phyloP scores from a whole-genome alignment of 768 basidiomycete genomes.

The Boletus subcaerulescens region DNA sequence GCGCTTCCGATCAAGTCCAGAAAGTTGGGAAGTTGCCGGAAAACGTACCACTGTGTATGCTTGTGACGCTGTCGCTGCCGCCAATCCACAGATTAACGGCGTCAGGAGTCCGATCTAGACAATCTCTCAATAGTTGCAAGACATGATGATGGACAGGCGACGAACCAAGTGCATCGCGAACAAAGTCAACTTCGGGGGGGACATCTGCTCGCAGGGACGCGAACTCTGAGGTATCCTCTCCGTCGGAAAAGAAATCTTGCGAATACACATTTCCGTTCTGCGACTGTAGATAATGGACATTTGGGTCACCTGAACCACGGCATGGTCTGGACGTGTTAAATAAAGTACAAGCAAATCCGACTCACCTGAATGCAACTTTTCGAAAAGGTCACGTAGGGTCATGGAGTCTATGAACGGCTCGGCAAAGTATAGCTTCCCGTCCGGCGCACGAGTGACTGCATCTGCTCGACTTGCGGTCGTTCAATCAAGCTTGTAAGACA shows the following conservation, averaged over 20 bases:
- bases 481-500: slow-evolving; percentile 11
- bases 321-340: not conserved
- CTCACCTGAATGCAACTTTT: slow-evolving; percentile 37
- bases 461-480: slow-evolving; percentile 61
- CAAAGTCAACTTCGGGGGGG: slow-evolving; percentile 67
- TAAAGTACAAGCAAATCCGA: not conserved
- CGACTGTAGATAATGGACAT: slow-evolving; percentile 77
- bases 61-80: slow-evolving; percentile 69
- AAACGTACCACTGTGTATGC: slow-evolving; percentile 75
- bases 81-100: slow-evolving; percentile 96
- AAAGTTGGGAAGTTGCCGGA: not conserved
- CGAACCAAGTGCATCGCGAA: slow-evolving; percentile 74
- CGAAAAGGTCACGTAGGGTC: slow-evolving; percentile 57
- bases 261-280: slow-evolving; percentile 89
- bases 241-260: slow-evolving; percentile 36
- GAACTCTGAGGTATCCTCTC: slow-evolving; percentile 54
- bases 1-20: not conserved
- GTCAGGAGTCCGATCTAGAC: slow-evolving; percentile 63
- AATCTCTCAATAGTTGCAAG: not conserved
- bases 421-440: slow-evolving; percentile 63
- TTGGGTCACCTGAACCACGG: slow-evolving; percentile 9
- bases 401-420: slow-evolving; percentile 72
- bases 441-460: slow-evolving; percentile 54
- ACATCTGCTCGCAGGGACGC: slow-evolving; percentile 61
- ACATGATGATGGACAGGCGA: slow-evolving; percentile 3